Percentiles rank a stretch among this genome's conserved stretches.
These are phyloP conservation scores for Cladorrhinum sp. DNA, from an alignment of 2,329 filamentous ascomycete species.

Conservation along the genomic window DNA sequence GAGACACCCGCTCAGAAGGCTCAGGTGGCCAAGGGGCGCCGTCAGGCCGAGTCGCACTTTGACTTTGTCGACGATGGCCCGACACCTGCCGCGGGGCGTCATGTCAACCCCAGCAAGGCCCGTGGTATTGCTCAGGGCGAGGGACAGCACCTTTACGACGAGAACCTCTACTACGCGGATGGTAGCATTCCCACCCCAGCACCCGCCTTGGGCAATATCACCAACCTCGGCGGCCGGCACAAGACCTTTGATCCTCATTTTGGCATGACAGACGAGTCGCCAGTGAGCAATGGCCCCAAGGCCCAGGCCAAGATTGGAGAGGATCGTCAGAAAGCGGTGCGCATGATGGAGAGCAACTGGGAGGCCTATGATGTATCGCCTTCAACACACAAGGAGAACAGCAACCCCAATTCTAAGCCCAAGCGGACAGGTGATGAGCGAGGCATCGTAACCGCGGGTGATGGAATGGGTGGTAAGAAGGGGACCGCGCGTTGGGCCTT, in stretches of 20 bases:
- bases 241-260: slow-evolving; percentile 80
- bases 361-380: slow-evolving; percentile 54
- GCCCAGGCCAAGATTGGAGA: slow-evolving; percentile 47
- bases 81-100: slow-evolving; percentile 44
- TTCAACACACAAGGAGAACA: slow-evolving; percentile 50
- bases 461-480: slow-evolving; percentile 64
- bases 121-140: slow-evolving; percentile 62
- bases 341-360: slow-evolving; percentile 70
- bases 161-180: slow-evolving; percentile 66
- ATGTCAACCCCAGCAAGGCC: slow-evolving; percentile 38
- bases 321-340: slow-evolving; percentile 65
- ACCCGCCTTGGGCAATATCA: slow-evolving; percentile 59
- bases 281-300: slow-evolving; percentile 36
- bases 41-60: slow-evolving; percentile 79
- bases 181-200: slow-evolving; percentile 39
- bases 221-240: slow-evolving; percentile 68
- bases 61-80: slow-evolving; percentile 74
- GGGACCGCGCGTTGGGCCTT: slow-evolving; percentile 58
- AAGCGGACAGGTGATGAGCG: slow-evolving; percentile 27
- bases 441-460: slow-evolving; percentile 52
- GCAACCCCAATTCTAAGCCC: slow-evolving; percentile 31
- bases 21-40: slow-evolving; percentile 65
- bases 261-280: slow-evolving; percentile 67
- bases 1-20: slow-evolving; percentile 58
- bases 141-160: slow-evolving; percentile 70